Conservation (phyloP, 192 early-diverging fungal genomes). For the Linnemannia zychae region DNA sequence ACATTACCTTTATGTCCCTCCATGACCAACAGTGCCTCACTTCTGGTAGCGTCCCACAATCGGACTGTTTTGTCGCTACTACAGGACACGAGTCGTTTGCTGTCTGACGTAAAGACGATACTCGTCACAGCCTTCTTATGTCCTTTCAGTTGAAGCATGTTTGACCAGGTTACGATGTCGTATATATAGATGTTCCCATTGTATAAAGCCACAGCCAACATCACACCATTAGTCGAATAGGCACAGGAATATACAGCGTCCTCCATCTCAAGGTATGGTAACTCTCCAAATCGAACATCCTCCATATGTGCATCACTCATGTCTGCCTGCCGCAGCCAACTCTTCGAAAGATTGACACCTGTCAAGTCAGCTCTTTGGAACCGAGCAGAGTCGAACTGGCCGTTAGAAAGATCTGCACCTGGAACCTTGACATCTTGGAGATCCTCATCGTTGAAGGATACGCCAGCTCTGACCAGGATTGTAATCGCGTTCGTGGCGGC, state of each 20-base stretch:
- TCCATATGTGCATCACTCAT: background rate
- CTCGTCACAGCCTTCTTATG: too few relatives aligned
- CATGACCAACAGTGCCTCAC: background rate
- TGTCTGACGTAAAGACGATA: slow-evolving; percentile 2
- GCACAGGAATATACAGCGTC: background rate
- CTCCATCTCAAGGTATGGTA: background rate
- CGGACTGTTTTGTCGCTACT: background rate
- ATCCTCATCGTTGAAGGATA: too few relatives aligned
- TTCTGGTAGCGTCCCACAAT: background rate
- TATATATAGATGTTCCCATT: background rate
- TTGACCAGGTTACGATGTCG: background rate
- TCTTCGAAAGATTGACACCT: background rate
- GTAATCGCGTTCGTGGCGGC: slow-evolving; percentile 21
- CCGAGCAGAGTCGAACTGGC: background rate
- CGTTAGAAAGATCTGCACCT: slow-evolving; percentile 19
- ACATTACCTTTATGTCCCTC: background rate
- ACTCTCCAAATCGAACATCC: background rate
- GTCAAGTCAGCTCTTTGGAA: slow-evolving; percentile 3
- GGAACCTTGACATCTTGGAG: too few relatives aligned
- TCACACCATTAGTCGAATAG: background rate
- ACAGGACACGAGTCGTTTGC: background rate
- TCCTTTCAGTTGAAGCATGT: background rate
- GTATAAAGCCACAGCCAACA: background rate
- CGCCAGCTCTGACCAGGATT: slow-evolving; percentile 7
- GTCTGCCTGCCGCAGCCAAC: slow-evolving; percentile 7